These are phyloP conservation scores for Nicotiana tomentosiformis DNA, from an alignment of 257 asterid species.

Conservation along the genomic window DNA sequence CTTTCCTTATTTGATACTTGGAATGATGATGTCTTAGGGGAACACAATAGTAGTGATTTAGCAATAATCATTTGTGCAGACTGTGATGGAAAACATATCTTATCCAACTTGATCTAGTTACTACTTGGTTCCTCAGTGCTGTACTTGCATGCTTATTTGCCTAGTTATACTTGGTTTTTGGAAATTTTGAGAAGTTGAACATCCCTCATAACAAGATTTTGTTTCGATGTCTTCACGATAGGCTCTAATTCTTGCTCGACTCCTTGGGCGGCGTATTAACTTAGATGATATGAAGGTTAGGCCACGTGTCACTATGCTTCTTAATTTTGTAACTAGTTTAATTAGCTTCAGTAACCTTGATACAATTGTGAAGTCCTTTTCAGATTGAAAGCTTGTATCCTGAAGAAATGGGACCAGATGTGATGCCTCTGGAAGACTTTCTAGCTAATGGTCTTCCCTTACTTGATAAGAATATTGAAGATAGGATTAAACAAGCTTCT, in stretches of 20 bases:
- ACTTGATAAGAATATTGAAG: slow-evolving; percentile 60
- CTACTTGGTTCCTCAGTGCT: not conserved
- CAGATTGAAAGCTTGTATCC: slow-evolving; percentile 95
- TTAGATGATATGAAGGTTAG: slow-evolving; percentile 70
- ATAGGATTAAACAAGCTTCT: slow-evolving; percentile 51
- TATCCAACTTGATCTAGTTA: not conserved
- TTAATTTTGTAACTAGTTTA: not conserved
- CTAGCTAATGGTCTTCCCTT: slow-evolving; percentile 62
- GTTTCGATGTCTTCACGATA: slow-evolving; percentile 18
- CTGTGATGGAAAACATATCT: not conserved
- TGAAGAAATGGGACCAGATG: slow-evolving; percentile 66
- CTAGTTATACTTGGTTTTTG: not conserved
- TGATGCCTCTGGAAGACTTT: slow-evolving; percentile 72
- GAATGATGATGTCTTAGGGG: not conserved
- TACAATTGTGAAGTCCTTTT: not conserved
- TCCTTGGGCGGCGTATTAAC: slow-evolving; percentile 70
- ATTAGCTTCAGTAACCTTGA: not conserved
- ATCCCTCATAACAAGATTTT: not conserved
- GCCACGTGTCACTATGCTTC: not conserved
- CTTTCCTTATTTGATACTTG: not conserved
- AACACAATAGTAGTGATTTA: not conserved
- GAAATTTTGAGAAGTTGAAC: not conserved
- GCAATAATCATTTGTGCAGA: not conserved
- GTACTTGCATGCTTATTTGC: not conserved
- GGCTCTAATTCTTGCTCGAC: slow-evolving; percentile 93